Conservation (phyloP, 2,329 filamentous ascomycete genomes). For the Aspergillus brasiliensis region DNA sequence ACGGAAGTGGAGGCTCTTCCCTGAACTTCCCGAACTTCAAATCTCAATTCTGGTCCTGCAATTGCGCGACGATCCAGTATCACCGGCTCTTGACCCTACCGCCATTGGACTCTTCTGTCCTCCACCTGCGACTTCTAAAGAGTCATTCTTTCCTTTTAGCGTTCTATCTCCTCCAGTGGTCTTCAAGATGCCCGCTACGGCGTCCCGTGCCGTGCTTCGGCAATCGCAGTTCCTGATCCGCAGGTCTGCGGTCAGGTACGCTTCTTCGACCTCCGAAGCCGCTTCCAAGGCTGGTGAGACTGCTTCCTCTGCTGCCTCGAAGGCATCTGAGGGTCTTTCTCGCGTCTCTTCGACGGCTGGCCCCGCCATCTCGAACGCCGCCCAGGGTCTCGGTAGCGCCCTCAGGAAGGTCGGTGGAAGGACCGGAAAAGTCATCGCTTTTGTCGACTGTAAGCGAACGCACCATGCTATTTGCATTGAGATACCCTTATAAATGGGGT, state of each 20-base stretch:
- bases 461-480: conserved; percentile 9
- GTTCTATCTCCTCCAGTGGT: conserved; percentile 28
- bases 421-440: conserved; percentile 74
- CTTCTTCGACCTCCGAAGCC: conserved; percentile 49
- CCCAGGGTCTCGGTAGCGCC: conserved; percentile 65
- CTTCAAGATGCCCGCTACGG: conserved; percentile 47
- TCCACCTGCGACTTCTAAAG: conserved; percentile 31
- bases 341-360: conserved; percentile 79
- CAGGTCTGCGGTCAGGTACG: conserved; percentile 49
- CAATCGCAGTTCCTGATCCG: conserved; percentile 52
- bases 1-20: conserved; percentile 29
- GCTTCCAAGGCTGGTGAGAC: conserved; percentile 50
- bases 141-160: conserved; percentile 32
- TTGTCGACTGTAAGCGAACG: conserved; percentile 76
- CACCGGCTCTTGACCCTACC: conserved; percentile 32
- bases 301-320: conserved; percentile 49
- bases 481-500: neutral
- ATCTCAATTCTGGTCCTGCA: conserved; percentile 42
- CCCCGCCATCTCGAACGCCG: conserved; percentile 72
- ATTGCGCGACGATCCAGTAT: conserved; percentile 35
- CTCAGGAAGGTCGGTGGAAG: conserved; percentile 79
- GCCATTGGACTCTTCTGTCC: conserved; percentile 45
- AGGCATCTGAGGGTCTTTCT: conserved; percentile 81
- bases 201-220: conserved; percentile 49
- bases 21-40: conserved; percentile 47